Conservation (phyloP, 2,329 filamentous ascomycete species). For the Sordariomycetes sp. region DNA sequence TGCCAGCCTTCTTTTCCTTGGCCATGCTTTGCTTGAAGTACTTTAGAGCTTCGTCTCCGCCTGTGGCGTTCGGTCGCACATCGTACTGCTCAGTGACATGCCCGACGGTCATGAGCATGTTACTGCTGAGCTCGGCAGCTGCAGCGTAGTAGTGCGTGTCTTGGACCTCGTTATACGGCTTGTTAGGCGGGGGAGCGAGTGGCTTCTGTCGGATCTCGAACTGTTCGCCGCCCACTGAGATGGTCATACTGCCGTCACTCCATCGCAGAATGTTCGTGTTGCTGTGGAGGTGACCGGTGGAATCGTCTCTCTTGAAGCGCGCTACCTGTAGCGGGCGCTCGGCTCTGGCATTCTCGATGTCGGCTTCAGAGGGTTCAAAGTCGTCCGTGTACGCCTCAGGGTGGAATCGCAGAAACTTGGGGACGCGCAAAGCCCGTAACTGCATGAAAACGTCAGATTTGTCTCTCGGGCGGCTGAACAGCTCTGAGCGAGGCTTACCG, state of each 20-base stretch:
- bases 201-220: slow-evolving; percentile 65
- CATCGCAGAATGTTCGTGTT: slow-evolving; percentile 68
- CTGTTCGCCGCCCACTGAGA: slow-evolving; percentile 67
- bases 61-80: slow-evolving; percentile 56
- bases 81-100: slow-evolving; percentile 67
- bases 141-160: slow-evolving; percentile 72
- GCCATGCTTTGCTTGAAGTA: slow-evolving; percentile 60
- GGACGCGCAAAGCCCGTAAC: slow-evolving; percentile 63
- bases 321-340: slow-evolving; percentile 54
- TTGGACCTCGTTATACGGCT: slow-evolving; percentile 55
- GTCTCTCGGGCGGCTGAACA: neutral
- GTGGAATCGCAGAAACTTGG: slow-evolving; percentile 62
- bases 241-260: slow-evolving; percentile 70
- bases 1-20: slow-evolving; percentile 44
- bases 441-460: slow-evolving; percentile 16
- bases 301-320: slow-evolving; percentile 59
- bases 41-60: slow-evolving; percentile 63
- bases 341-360: slow-evolving; percentile 42
- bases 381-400: slow-evolving; percentile 58
- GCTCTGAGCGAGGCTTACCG: slow-evolving; percentile 42
- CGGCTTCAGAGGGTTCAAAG: slow-evolving; percentile 52
- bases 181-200: slow-evolving; percentile 51
- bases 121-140: slow-evolving; percentile 58
- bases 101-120: slow-evolving; percentile 62
- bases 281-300: slow-evolving; percentile 59